Base-by-base conservation (phyloP, 441 rosid genomes). In the Mallotus repandus region DNA sequence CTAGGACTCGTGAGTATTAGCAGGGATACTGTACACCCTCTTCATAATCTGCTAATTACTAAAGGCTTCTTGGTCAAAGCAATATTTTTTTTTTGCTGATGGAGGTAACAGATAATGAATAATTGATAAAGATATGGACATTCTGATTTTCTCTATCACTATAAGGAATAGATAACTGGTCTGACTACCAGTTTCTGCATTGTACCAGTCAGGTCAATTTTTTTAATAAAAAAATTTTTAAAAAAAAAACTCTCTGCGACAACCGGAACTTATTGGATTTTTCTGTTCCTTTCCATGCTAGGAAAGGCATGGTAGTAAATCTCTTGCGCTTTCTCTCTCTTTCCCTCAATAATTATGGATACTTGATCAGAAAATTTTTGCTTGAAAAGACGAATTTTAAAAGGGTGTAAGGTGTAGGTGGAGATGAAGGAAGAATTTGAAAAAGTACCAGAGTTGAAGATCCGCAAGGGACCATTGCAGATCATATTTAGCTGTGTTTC, bases 401-500 rank as follows among this genome's bases (percentile, higher is more conserved):
- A 54, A 54, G 58, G 43, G 7, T 19, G 54, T 35, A 25, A 38
- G 41, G 41, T 38, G 41, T 4, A 38, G 7, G 41, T 38, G 7
- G 41, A 38, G 6, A 38, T 38, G 41, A 72, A 49, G 57, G 48
- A 45, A 16, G 5, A 50, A 50, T 15, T 50, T 49, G 0, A 49
- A 13, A 10, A 79, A 71, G 73, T 88, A 92, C 95, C 93, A 66
- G 88, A 77, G 72, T 87, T 86, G 81, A 89, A 88, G 88, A 91
- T 87, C 74, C 89, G 91, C 57, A 86, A 73, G 72, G 98, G 89
- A 50, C 84, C 88, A 78, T 82, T 88, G 84, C 89, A 83, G 69
- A 93, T 79, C 90, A 88, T 84, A 81, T 82, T 93, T 60, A 96
- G 86, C 81, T 96, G 98, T 70, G 96, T 81, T 86, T 96, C 98